These are phyloP conservation scores for Ramaria sp. DNA, from an alignment of 768 basidiomycete species.

Conservation along the genomic window DNA sequence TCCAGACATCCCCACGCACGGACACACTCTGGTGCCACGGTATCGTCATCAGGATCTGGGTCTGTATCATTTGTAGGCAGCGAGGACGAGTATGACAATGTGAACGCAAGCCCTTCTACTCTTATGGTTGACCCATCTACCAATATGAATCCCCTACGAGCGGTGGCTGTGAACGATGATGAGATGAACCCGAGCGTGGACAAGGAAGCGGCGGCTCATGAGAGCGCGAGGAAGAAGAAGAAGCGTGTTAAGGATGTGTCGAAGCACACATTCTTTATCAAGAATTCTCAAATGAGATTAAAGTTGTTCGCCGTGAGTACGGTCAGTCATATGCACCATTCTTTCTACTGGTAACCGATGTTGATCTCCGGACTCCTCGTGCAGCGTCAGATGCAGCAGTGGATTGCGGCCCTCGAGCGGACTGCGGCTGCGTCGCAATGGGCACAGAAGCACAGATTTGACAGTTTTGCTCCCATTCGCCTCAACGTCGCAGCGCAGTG, in stretches of 20 bases:
- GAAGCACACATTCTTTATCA: slow-evolving; percentile 90
- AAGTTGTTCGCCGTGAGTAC: slow-evolving; percentile 85
- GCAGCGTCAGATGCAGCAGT: slow-evolving; percentile 93
- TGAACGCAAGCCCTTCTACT: slow-evolving; percentile 26
- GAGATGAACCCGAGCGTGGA: slow-evolving; percentile 16
- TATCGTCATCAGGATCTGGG: not conserved
- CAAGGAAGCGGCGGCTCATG: slow-evolving; percentile 16
- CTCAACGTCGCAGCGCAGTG: slow-evolving; percentile 93
- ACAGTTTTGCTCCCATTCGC: slow-evolving; percentile 87
- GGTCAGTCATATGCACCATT: slow-evolving; percentile 28
- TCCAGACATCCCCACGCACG: not conserved
- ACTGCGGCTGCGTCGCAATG: slow-evolving; percentile 71
- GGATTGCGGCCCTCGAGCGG: slow-evolving; percentile 84
- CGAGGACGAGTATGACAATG: not conserved
- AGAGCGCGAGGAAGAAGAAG: slow-evolving; percentile 36
- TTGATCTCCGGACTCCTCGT: not conserved
- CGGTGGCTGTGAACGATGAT: slow-evolving; percentile 16
- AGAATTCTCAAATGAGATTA: slow-evolving; percentile 82
- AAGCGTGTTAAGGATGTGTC: slow-evolving; percentile 54
- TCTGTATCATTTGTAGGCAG: not conserved
- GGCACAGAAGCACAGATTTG: slow-evolving; percentile 75
- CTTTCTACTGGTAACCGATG: not conserved
- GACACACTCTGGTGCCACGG: not conserved
- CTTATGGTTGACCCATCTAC: slow-evolving; percentile 78
- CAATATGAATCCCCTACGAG: slow-evolving; percentile 46